Conservation (phyloP, 257 asterid species). For the Primulina eburnea region DNA sequence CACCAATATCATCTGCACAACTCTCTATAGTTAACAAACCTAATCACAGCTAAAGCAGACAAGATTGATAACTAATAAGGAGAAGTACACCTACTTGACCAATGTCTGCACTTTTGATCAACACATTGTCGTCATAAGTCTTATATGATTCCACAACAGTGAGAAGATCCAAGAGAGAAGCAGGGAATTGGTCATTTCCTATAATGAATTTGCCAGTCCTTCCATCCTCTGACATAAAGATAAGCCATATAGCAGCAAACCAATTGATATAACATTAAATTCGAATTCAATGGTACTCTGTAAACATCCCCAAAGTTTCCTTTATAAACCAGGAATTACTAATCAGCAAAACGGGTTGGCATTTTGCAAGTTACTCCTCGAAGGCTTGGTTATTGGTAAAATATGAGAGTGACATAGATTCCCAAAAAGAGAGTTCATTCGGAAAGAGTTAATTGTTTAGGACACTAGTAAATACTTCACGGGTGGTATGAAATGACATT, state of each 20-base stretch:
- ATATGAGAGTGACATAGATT: not conserved
- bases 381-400: not conserved
- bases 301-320: not conserved
- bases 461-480: not conserved
- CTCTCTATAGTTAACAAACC: slow-evolving; percentile 17
- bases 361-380: not conserved
- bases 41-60: slow-evolving; percentile 6
- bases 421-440: no score
- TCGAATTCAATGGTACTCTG: not conserved
- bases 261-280: not conserved
- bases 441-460: not conserved
- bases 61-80: slow-evolving; percentile 1
- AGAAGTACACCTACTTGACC: slow-evolving; percentile 67
- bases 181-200: slow-evolving; percentile 77
- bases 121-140: slow-evolving; percentile 84
- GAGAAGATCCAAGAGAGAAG: slow-evolving; percentile 94
- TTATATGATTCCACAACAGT: slow-evolving; percentile 82
- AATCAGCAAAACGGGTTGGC: not conserved
- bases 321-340: not conserved
- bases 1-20: slow-evolving; percentile 52
- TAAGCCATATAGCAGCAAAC: not conserved
- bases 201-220: slow-evolving; percentile 76
- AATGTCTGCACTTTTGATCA: slow-evolving; percentile 88
- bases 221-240: slow-evolving; percentile 69
- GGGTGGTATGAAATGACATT: not conserved